Percentiles rank a stretch among this genome's conserved stretches.
These are phyloP conservation scores for Paraphaeosphaeria sporulosa DNA, from an alignment of 2,329 filamentous ascomycete species.

Conservation along the genomic window DNA sequence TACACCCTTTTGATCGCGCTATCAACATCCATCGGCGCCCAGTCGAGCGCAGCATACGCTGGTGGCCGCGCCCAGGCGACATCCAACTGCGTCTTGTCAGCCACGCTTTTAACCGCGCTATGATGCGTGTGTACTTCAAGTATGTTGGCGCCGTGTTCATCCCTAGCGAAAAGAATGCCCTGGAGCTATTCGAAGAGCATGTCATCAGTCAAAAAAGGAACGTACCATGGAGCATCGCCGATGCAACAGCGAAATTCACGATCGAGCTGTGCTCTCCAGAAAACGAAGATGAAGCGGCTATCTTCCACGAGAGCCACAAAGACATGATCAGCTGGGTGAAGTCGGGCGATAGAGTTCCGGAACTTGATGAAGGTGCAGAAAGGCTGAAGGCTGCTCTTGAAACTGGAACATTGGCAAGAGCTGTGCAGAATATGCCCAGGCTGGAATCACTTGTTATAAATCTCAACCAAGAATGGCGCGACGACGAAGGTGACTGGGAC, in stretches of 20 bases:
- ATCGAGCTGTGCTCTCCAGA: background rate
- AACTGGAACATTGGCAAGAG: background rate
- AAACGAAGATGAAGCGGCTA: background rate
- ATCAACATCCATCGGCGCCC: constrained; percentile 5
- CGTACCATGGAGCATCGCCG: background rate
- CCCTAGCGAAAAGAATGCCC: background rate
- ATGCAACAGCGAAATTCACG: background rate
- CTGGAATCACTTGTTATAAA: background rate
- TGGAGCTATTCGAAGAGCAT: constrained; percentile 4
- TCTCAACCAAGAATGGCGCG: background rate
- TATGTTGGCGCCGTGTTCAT: background rate
- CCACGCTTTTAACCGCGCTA: constrained; percentile 7
- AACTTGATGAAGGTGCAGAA: background rate
- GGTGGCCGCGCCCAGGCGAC: background rate
- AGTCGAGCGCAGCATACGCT: background rate
- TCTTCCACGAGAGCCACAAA: background rate
- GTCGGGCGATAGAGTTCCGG: background rate
- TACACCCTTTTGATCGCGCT: background rate
- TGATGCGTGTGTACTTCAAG: constrained; percentile 1
- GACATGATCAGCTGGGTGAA: background rate
- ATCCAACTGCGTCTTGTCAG: constrained; percentile 2
- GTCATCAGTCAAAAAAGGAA: background rate
- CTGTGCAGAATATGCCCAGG: background rate
- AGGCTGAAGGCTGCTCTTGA: background rate
- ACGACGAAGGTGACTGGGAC: background rate